Evolutionary conservation across 352 stramenopile genomes (phyloP).

Genomic region (Discostella stelligera): DNA sequence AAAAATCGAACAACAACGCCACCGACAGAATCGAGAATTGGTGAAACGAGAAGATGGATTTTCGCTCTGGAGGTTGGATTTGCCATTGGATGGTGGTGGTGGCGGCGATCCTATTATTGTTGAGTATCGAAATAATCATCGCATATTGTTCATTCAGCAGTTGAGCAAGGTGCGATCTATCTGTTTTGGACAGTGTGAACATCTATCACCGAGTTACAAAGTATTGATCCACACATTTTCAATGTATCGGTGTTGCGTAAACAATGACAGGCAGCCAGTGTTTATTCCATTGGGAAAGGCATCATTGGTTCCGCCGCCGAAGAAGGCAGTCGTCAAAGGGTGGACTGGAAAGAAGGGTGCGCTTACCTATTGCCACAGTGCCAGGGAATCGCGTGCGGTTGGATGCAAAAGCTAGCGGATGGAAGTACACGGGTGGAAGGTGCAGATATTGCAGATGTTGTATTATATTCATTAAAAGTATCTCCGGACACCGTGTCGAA

Average conservation of each 20-base stretch:
- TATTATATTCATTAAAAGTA: constrained; percentile 38
- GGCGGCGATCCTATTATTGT: constrained; percentile 44
- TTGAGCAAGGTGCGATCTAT: constrained; percentile 25
- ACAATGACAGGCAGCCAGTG: constrained; percentile 10
- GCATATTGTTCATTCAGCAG: constrained; percentile 60
- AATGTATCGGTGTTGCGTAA: neutral
- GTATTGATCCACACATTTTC: neutral
- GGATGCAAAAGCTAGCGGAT: constrained; percentile 38
- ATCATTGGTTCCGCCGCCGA: constrained; percentile 69
- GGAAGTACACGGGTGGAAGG: neutral
- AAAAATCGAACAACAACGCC: constrained; percentile 9
- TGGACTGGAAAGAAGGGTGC: constrained; percentile 56
- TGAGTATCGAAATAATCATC: constrained; percentile 68
- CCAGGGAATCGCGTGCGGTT: constrained; percentile 66
- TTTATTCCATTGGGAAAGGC: constrained; percentile 65
- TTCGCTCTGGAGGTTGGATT: constrained; percentile 49
- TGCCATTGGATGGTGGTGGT: constrained; percentile 44
- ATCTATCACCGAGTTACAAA: neutral
- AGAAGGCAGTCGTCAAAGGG: constrained; percentile 46
- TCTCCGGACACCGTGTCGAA: constrained; percentile 11
- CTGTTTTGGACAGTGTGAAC: neutral
- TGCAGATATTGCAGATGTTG: constrained; percentile 5
- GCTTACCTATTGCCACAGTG: constrained; percentile 53
- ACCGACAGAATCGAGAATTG: constrained; percentile 49
- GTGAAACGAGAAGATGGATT: constrained; percentile 44